These are phyloP conservation scores for Hypoxylon lenormandii DNA, from an alignment of 495 filamentous ascomycete species.

Conservation along the genomic window DNA sequence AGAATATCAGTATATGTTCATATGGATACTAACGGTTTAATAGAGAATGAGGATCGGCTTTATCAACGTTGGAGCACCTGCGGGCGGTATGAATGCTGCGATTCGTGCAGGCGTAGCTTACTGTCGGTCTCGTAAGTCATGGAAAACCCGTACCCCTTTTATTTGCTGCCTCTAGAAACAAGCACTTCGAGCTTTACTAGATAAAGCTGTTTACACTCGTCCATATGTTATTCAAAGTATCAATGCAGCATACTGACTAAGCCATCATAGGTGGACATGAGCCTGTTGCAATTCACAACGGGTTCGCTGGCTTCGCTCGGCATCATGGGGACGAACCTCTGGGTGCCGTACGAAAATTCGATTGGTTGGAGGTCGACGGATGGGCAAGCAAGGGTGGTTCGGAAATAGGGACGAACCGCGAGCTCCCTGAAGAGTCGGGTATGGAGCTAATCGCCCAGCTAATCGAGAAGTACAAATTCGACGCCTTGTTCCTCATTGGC, in stretches of 20 bases:
- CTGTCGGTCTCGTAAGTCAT: constrained; percentile 75
- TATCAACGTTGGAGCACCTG: constrained; percentile 96
- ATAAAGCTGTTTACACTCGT: background rate
- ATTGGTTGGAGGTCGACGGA: constrained; percentile 91
- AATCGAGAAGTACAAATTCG: constrained; percentile 87
- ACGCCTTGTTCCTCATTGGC: constrained; percentile 91
- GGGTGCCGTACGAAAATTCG: constrained; percentile 82
- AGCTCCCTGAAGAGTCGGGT: constrained; percentile 83
- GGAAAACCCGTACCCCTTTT: background rate
- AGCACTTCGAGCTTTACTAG: too few relatives aligned
- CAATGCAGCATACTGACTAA: constrained; percentile 8
- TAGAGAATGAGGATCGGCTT: constrained; percentile 93
- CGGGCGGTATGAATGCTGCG: constrained; percentile 98
- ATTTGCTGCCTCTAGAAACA: background rate
- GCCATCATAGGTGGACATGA: constrained; percentile 72
- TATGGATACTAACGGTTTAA: constrained; percentile 34
- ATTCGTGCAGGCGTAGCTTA: constrained; percentile 96
- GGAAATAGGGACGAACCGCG: constrained; percentile 97
- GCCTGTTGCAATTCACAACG: constrained; percentile 92
- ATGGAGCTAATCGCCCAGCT: constrained; percentile 84
- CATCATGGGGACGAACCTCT: constrained; percentile 86
- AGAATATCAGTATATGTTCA: background rate
- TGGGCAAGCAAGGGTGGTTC: constrained; percentile 98
- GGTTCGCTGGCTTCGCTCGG: constrained; percentile 92
- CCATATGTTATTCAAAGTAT: background rate